These are phyloP conservation scores for Malus asiatica DNA, from an alignment of 306 rosid species.

Conservation along the genomic window DNA sequence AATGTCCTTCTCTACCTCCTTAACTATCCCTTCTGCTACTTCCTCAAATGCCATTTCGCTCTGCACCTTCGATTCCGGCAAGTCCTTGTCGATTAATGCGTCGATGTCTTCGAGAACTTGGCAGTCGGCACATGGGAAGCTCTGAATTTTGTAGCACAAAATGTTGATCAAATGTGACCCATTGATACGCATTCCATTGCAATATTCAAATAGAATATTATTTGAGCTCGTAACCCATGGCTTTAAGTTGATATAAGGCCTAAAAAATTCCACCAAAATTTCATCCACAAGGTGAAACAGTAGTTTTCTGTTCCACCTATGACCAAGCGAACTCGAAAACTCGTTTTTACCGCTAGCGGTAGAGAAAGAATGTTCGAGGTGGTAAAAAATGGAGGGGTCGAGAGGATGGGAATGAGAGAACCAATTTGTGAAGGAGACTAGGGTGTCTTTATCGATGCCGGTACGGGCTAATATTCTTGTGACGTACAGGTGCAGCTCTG, in stretches of 20 bases:
- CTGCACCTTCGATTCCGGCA: constrained; percentile 23
- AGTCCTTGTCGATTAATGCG: constrained; percentile 50
- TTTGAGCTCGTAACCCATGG: constrained; percentile 14
- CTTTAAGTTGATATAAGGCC: constrained; percentile 22
- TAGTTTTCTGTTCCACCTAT: constrained; percentile 40
- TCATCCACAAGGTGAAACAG: constrained; percentile 60
- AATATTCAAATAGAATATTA: not conserved
- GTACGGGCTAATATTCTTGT: constrained; percentile 38
- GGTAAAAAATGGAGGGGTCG: constrained; percentile 55
- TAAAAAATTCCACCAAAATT: constrained; percentile 36
- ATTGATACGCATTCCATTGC: not conserved
- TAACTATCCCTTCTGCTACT: constrained; percentile 45
- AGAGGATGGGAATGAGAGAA: constrained; percentile 54
- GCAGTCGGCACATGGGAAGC: constrained; percentile 47
- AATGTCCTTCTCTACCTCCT: constrained; percentile 57
- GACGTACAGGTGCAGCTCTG: constrained; percentile 45
- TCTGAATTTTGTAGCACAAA: constrained; percentile 44
- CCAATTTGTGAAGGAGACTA: constrained; percentile 34
- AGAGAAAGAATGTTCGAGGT: constrained; percentile 32
- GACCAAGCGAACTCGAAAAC: constrained; percentile 16
- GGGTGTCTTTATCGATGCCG: constrained; percentile 29
- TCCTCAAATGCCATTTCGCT: constrained; percentile 36
- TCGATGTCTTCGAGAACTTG: constrained; percentile 72
- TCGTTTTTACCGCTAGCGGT: not conserved
- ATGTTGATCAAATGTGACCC: constrained; percentile 30